Evolutionary conservation across 306 rosid species (phyloP).

Genomic region (Arachis stenosperma): DNA sequence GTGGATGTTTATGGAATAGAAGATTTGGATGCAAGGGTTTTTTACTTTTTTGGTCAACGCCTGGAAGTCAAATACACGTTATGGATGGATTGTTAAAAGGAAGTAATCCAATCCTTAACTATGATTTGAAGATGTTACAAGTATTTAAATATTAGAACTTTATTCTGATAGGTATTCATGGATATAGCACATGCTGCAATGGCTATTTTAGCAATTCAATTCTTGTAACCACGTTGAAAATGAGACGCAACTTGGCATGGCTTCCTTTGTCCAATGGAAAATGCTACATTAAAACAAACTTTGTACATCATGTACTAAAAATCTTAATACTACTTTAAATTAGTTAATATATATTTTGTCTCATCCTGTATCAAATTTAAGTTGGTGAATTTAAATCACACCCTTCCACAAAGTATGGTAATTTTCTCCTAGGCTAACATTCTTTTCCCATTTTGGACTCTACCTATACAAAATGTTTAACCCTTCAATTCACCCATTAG

Average conservation of each 20-base stretch:
- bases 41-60: too few species aligned
- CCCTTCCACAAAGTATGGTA: too few species aligned
- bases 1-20: neutral
- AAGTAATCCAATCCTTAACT: neutral
- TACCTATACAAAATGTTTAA: too few species aligned
- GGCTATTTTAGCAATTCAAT: neutral
- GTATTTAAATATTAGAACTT: neutral
- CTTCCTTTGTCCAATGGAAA: neutral
- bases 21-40: neutral
- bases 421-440: too few species aligned
- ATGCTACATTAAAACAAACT: too few species aligned
- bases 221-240: neutral
- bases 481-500: too few species aligned
- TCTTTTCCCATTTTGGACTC: too few species aligned
- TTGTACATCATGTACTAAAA: too few species aligned
- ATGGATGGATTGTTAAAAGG: neutral
- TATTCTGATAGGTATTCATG: neutral
- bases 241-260: neutral
- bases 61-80: neutral
- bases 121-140: neutral
- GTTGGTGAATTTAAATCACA: too few species aligned
- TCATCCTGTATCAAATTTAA: too few species aligned
- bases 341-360: too few species aligned
- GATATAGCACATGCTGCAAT: neutral
- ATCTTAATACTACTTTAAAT: too few species aligned